Evolutionary conservation across 2,329 filamentous ascomycete genomes (phyloP), one percentile per base, ranked within the genome.

Genomic region (Elsinoe fawcettii): DNA sequence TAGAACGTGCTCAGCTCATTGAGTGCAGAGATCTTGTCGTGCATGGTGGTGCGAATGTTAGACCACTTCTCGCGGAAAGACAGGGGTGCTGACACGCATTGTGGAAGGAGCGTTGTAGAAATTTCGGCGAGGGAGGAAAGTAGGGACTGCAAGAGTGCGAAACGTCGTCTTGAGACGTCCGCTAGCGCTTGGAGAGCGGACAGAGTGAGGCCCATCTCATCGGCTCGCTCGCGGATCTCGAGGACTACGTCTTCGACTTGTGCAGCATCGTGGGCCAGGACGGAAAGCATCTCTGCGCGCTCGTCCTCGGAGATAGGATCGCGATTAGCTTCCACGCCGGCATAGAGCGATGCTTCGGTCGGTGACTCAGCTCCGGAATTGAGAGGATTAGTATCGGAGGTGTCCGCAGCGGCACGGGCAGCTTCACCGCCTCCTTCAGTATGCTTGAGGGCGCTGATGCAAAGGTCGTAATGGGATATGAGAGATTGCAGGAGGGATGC

Each of bases 391-490:
- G 54, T 41, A 3, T 49, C 54, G 23, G 54, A 32, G 1, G 55
- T 61, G 12, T 62, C 58, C 11, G 60, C 62, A 23, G 69, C 69
- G 59, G 60, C 59, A n/a, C 69, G 72, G 2, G 75, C 75, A 12
- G 76, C 76, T 59, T 74, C 74, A 9, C 74, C 73, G 8, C 77
- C 75, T 58, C 76, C 75, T 73, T 96, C 90, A 2, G 91, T 96
- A 53, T 92, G 90, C 59, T 90, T 88, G 43, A 96, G 86, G 0
- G 92, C 92, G 1, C 86, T 92, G 12, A 95, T 88, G 70, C 92
- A 96, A 62, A 95, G 82, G 70, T 97, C 92, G 68, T 96, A 96
- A 72, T 97, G 92, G 23, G 81, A 82, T 6, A 90, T 90, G 3
- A 97, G 76, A 0, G 87, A 90, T 58, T 89, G 82, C 1, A 97